Conservation (phyloP, 2,329 filamentous ascomycete genomes). For the Phaeomoniella chlamydospora region DNA sequence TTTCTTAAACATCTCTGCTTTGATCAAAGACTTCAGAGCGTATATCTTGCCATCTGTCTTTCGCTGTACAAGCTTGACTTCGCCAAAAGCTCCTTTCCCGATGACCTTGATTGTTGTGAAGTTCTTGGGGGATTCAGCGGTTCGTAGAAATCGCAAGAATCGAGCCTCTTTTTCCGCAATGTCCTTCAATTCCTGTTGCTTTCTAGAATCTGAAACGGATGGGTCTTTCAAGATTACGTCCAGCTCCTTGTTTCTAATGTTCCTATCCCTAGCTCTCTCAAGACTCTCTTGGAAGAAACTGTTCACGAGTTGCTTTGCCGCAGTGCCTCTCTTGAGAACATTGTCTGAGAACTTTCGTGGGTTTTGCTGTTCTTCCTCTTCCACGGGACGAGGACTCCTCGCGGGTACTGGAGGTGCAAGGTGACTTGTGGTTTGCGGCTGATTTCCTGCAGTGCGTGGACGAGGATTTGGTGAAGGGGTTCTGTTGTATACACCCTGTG, state of each 20-base stretch:
- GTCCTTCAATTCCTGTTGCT: conserved; percentile 71
- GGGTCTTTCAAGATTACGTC: conserved; percentile 73
- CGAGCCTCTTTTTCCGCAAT: conserved; percentile 80
- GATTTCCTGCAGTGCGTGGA: conserved; percentile 65
- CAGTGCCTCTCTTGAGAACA: conserved; percentile 58
- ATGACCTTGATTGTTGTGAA: conserved; percentile 97
- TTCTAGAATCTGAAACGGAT: conserved; percentile 57
- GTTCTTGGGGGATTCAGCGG: conserved; percentile 84
- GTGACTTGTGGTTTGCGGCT: conserved; percentile 44
- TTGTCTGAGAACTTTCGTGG: conserved; percentile 81
- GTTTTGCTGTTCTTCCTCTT: conserved; percentile 60
- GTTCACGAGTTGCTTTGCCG: conserved; percentile 50
- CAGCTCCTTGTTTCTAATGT: conserved; percentile 87
- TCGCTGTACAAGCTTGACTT: conserved; percentile 94
- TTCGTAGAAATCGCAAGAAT: conserved; percentile 86
- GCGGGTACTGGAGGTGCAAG: conserved; percentile 53
- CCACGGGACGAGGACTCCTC: conserved; percentile 41
- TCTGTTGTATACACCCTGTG: conserved; percentile 52
- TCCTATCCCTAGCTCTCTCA: conserved; percentile 84
- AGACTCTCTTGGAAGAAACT: conserved; percentile 98
- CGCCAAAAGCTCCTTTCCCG: conserved; percentile 95
- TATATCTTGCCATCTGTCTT: conserved; percentile 95
- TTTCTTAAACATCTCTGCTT: conserved; percentile 99
- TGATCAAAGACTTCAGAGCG: conserved; percentile 94
- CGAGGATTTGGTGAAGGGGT: conserved; percentile 58